Base-by-base conservation (phyloP, 1,284 basidiomycete species). In the Porogramme epimiltina region DNA sequence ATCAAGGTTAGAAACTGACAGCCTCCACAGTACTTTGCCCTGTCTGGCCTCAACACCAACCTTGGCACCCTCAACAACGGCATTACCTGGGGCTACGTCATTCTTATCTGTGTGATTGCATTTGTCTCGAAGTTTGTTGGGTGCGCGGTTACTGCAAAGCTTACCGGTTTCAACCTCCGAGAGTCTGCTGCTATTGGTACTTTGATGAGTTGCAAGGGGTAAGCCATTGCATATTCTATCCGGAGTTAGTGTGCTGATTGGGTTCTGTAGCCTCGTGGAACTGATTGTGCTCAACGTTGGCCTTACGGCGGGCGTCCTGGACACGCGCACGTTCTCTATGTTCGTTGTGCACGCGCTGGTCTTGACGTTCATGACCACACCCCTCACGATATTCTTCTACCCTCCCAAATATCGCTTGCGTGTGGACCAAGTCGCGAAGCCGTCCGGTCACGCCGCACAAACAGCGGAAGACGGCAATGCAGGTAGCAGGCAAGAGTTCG, bases 121-220 rank as follows among this genome's bases (percentile, higher is more conserved):
- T 96, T 94, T 67, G 63, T 76, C 34, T 84, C 87, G 61, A 96
- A 96, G 69, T 95, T 89, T 63, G 43, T 80, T 16, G 74, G 87
- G 0, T 94, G 89, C 59, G 84, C 80, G 2, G 66, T 71, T 2
- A 78, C 85, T 0, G 92, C 93, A 3, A 79, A 76, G 58, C 54
- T 77, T 0, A 77, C 76, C 42, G 89, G 89, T 2, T 95, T 93
- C 73, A 84, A 77, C 44, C 76, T 77, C 72, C 80, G 95, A 47
- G 94, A 96, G 70, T 80, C 88, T 10, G 85, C 85, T 19, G 93
- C 94, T 1, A 88, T 96, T 50, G 95, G 95, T 5, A 84, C 89
- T 47, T 73, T 98, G 51, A 96, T 98, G 94, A 87, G 86, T 66
- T 97, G 93, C 75, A 97, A 97, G 73, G 93, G 93, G 85, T 91